Conservation (phyloP, 2,329 filamentous ascomycete species). For the Rosellinia necatrix region DNA sequence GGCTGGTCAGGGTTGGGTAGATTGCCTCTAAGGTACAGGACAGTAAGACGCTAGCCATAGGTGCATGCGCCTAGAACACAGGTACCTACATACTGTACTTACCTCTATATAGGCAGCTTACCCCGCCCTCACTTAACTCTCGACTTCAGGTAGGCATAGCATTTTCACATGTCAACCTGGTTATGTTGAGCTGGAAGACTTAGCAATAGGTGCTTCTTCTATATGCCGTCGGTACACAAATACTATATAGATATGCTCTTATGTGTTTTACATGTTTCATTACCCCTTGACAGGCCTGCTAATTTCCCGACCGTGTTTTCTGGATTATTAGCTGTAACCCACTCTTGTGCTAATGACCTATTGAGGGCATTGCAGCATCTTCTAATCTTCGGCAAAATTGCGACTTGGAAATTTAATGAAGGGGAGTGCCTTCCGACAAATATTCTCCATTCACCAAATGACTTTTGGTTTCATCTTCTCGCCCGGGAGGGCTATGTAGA, state of each 20-base stretch:
- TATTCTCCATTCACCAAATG: not conserved
- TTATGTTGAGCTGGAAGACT: not conserved
- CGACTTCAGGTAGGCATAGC: not conserved
- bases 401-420: not conserved
- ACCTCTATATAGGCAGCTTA: no score
- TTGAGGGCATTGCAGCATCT: not conserved
- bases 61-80: no score
- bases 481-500: not conserved
- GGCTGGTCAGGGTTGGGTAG: not conserved
- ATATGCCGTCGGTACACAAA: no score
- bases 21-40: no score
- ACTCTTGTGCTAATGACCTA: not conserved
- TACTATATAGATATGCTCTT: not conserved
- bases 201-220: not conserved
- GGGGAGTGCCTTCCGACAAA: not conserved
- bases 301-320: not conserved
- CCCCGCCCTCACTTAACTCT: no score
- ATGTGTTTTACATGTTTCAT: not conserved
- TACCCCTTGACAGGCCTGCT: not conserved
- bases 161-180: slow-evolving; percentile 21
- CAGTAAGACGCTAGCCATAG: not conserved
- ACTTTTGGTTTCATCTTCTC: not conserved
- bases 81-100: no score
- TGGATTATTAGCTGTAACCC: no score
- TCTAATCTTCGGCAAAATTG: not conserved